Conservation (phyloP, 768 basidiomycete genomes). For the Suillus paluster region DNA sequence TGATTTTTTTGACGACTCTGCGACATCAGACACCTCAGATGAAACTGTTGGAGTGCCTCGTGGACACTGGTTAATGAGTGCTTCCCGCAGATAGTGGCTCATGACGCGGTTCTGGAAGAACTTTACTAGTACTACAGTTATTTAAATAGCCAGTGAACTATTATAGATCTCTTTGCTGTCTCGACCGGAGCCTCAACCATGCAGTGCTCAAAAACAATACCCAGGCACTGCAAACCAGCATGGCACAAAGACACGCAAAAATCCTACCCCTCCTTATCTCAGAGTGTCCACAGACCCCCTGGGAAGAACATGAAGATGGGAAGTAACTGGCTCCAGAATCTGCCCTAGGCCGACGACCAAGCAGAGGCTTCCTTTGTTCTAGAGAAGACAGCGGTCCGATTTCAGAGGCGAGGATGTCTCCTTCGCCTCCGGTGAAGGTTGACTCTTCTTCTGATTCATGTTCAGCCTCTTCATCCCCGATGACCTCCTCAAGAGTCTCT, state of each 20-base stretch:
- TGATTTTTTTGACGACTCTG: constrained; percentile 29
- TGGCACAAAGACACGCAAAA: constrained; percentile 47
- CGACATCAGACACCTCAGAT: constrained; percentile 35
- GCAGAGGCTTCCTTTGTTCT: constrained; percentile 19
- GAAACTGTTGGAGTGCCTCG: constrained; percentile 33
- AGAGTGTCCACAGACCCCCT: constrained; percentile 25
- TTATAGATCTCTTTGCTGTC: constrained; percentile 33
- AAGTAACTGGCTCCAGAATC: constrained; percentile 3
- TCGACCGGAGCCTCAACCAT: constrained; percentile 56
- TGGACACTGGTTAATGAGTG: constrained; percentile 35
- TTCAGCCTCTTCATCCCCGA: background rate
- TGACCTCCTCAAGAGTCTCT: background rate
- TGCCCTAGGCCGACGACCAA: constrained; percentile 4
- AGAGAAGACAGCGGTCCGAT: constrained; percentile 5
- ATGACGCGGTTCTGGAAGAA: background rate
- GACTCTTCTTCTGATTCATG: constrained; percentile 5
- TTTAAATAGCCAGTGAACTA: background rate
- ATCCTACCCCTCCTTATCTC: constrained; percentile 54
- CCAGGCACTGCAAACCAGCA: constrained; percentile 60
- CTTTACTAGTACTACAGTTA: background rate
- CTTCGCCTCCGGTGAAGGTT: constrained; percentile 3
- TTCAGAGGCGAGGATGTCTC: constrained; percentile 13
- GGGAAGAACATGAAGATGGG: constrained; percentile 17
- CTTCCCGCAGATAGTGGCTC: background rate
- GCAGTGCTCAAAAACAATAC: constrained; percentile 66